Percentiles rank a stretch among this genome's conserved stretches.
phyloP scores from a whole-genome alignment of 495 filamentous ascomycete species.

The Penicillium mononematosum region DNA sequence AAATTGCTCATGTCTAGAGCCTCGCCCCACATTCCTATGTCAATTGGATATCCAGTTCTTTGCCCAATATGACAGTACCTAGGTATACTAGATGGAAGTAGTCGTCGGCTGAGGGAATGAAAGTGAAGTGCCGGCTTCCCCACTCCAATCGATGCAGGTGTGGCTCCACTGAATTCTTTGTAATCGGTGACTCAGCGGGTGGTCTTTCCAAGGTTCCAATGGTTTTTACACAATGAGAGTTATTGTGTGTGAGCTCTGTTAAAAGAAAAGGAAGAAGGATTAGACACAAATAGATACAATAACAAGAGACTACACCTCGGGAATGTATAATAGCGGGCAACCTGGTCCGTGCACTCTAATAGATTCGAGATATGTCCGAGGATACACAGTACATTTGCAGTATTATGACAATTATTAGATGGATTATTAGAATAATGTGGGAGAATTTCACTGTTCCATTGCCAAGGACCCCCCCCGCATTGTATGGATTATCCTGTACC shows the following conservation, averaged over 20 bases:
- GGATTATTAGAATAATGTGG: too few species aligned
- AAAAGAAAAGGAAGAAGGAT: neutral
- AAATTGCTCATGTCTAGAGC: neutral
- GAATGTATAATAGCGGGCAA: neutral
- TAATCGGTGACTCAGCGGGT: constrained; percentile 28
- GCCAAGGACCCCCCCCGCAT: too few species aligned
- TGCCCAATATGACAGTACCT: neutral
- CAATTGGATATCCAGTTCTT: neutral
- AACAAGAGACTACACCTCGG: too few species aligned
- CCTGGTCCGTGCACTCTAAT: neutral
- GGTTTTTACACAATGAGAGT: neutral
- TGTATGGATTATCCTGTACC: neutral
- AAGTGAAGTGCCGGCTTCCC: constrained; percentile 28
- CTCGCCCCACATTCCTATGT: constrained; percentile 9
- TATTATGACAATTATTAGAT: too few species aligned
- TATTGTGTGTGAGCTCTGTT: neutral
- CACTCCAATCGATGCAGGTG: constrained; percentile 6
- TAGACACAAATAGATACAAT: neutral
- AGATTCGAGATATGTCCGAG: neutral
- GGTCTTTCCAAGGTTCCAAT: neutral
- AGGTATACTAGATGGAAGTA: neutral
- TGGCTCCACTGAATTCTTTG: constrained; percentile 23
- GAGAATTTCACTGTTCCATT: too few species aligned
- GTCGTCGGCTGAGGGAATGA: constrained; percentile 20
- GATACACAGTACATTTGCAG: too few species aligned